Conservation (phyloP, 371 early-diverging fungal species). For the Quaeritorhiza haematococci region DNA sequence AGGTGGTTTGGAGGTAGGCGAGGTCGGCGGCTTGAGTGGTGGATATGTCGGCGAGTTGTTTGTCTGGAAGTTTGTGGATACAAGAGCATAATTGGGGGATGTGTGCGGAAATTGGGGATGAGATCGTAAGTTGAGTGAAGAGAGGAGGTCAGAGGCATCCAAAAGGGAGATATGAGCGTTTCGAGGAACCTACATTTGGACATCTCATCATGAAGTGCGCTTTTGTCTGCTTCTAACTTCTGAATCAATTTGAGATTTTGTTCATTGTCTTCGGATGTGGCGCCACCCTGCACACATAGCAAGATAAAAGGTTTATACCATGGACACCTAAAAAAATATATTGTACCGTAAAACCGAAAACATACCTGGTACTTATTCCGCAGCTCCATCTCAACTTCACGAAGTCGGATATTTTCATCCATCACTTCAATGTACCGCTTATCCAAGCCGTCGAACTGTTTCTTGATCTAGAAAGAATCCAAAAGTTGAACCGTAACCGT, state of each 20-base stretch:
- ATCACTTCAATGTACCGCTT: slow-evolving; percentile 26
- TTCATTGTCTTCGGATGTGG: slow-evolving; percentile 14
- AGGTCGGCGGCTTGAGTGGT: slow-evolving; percentile 34
- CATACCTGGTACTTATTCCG: slow-evolving; percentile 17
- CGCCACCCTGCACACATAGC: slow-evolving; percentile 19
- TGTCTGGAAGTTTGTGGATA: slow-evolving; percentile 24
- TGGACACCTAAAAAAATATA: not conserved
- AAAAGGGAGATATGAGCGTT: not conserved
- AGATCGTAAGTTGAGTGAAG: too few species aligned
- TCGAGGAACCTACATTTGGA: not conserved
- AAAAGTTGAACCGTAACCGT: too few species aligned
- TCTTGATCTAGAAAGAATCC: slow-evolving; percentile 10
- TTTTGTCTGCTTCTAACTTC: slow-evolving; percentile 8
- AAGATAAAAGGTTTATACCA: not conserved
- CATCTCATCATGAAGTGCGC: not conserved
- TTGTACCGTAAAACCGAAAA: not conserved
- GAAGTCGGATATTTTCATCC: slow-evolving; percentile 25
- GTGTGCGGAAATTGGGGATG: too few species aligned
- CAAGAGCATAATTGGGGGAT: too few species aligned
- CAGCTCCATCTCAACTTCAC: slow-evolving; percentile 23
- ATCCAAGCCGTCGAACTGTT: slow-evolving; percentile 22
- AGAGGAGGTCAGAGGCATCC: too few species aligned
- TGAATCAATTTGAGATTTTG: slow-evolving; percentile 3
- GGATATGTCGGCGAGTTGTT: slow-evolving; percentile 31
- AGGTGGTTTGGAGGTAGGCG: slow-evolving; percentile 11